These are phyloP conservation scores for Phylloporus rhodoxanthus DNA, from an alignment of 768 basidiomycete species.

Conservation along the genomic window DNA sequence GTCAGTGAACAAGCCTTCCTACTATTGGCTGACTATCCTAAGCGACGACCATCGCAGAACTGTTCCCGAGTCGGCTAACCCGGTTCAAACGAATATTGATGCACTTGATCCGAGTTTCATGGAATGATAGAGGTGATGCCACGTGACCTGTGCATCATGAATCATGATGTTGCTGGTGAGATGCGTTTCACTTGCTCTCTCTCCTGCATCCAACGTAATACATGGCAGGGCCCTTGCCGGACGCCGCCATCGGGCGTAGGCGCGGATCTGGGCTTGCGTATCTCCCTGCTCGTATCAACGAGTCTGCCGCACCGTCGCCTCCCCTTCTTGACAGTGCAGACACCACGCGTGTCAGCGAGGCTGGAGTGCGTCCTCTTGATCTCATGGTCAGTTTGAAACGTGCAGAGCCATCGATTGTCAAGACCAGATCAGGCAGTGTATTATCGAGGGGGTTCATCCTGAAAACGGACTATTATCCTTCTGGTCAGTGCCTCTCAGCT, in stretches of 20 bases:
- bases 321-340: conserved; percentile 2
- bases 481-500: conserved; percentile 40
- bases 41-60: no score
- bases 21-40: no score
- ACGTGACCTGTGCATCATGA: conserved; percentile 10
- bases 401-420: conserved; percentile 70
- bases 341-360: conserved; percentile 3
- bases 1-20: no score
- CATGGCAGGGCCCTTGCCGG: background rate
- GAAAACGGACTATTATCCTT: conserved; percentile 88
- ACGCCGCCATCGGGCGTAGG: background rate
- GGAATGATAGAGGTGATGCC: background rate
- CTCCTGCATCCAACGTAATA: background rate
- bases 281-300: conserved; percentile 4
- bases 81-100: no score
- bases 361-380: conserved; percentile 40
- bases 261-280: background rate
- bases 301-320: conserved; percentile 5
- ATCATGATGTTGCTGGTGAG: background rate
- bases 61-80: no score
- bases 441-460: conserved; percentile 85
- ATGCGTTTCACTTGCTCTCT: background rate
- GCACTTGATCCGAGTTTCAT: background rate
- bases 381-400: conserved; percentile 57
- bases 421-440: conserved; percentile 78